A percentile compares a stretch with the other conserved stretches of the same genome.
Evolutionary conservation across 2,329 filamentous ascomycete species (phyloP).

Genomic region (Zopfia rhizophila): DNA sequence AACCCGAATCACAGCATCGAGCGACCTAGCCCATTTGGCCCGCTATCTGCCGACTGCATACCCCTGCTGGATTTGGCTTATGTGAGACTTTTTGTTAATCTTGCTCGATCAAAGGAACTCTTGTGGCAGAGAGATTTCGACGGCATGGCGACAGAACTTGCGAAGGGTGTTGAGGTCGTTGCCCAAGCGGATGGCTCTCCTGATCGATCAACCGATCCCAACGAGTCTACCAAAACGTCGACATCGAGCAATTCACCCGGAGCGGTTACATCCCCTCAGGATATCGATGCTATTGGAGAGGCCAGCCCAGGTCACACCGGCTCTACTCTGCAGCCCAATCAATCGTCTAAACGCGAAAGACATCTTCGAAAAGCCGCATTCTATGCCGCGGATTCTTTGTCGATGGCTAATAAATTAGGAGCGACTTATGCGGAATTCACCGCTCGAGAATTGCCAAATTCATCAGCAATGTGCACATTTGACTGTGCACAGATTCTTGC

Average conservation of each 20-base stretch:
- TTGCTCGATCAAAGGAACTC: constrained; percentile 90
- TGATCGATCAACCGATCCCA: constrained; percentile 46
- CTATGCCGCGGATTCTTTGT: constrained; percentile 90
- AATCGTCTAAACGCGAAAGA: constrained; percentile 79
- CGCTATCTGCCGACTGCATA: constrained; percentile 89
- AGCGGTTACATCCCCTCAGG: constrained; percentile 35
- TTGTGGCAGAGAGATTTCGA: constrained; percentile 96
- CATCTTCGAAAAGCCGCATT: constrained; percentile 94
- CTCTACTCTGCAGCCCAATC: constrained; percentile 46
- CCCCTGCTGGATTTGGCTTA: constrained; percentile 92
- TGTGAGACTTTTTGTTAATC: constrained; percentile 89
- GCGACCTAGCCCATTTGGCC: constrained; percentile 85
- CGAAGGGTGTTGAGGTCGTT: constrained; percentile 77
- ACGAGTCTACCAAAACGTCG: constrained; percentile 36
- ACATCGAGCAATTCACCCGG: constrained; percentile 27
- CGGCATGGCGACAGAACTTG: constrained; percentile 87
- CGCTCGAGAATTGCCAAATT: constrained; percentile 85
- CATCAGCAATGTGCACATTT: constrained; percentile 90
- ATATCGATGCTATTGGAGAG: constrained; percentile 39
- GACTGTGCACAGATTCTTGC: constrained; percentile 94
- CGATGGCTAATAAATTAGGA: constrained; percentile 86
- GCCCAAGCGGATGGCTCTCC: constrained; percentile 76
- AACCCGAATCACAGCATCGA: constrained; percentile 87
- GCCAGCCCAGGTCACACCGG: constrained; percentile 46
- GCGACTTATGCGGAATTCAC: constrained; percentile 86